Conservation (phyloP, 2,329 filamentous ascomycete genomes). For the Alternaria atra region DNA sequence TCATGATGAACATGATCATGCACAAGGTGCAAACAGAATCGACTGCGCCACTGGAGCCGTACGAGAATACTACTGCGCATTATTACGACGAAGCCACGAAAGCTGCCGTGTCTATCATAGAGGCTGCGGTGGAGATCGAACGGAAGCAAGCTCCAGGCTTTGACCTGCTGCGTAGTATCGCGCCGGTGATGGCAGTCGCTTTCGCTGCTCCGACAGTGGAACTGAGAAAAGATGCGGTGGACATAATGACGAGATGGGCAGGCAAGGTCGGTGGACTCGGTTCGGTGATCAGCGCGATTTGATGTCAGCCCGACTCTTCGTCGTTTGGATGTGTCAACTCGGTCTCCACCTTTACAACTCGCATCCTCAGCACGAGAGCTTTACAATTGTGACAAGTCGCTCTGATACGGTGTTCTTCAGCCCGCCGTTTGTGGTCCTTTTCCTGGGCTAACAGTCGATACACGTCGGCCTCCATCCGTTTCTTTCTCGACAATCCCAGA, state of each 20-base stretch:
- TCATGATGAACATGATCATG: constrained; percentile 15
- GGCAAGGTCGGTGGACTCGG: constrained; percentile 19
- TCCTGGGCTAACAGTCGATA: background rate
- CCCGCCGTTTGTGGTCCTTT: background rate
- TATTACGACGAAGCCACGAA: background rate
- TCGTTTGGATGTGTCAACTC: background rate
- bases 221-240: constrained; percentile 22
- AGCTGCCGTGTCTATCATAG: background rate
- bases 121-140: constrained; percentile 3
- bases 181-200: constrained; percentile 36
- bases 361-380: background rate
- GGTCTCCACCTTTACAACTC: no score
- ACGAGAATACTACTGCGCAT: constrained; percentile 10
- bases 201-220: constrained; percentile 28
- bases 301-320: background rate
- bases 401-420: background rate
- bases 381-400: background rate
- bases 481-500: background rate
- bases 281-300: background rate
- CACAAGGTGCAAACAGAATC: constrained; percentile 18
- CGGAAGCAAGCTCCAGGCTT: background rate
- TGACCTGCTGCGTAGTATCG: constrained; percentile 2
- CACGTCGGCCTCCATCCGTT: background rate
- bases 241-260: constrained; percentile 39
- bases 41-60: background rate